A percentile compares a stretch with the other conserved stretches of the same genome.
Conservation (phyloP, 1,284 basidiomycete species). For the Butyriboletus appendiculatus region DNA sequence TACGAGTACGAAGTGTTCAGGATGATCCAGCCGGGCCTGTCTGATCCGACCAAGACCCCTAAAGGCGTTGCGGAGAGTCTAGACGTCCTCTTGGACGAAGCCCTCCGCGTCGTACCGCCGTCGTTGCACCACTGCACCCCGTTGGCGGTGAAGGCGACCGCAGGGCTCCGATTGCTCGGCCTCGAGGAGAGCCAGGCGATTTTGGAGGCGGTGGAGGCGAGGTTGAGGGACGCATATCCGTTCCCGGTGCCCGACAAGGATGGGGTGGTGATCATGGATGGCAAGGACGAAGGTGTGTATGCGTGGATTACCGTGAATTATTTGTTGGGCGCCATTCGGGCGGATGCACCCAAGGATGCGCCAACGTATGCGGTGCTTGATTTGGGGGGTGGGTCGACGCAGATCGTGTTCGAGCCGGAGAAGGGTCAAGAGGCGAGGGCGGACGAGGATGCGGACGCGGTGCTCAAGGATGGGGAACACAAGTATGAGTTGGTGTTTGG, state of each 20-base stretch:
- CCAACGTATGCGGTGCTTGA: conserved; percentile 93
- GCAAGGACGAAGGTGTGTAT: conserved; percentile 95
- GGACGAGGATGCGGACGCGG: conserved; percentile 35
- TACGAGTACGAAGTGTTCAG: conserved; percentile 96
- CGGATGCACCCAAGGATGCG: conserved; percentile 46
- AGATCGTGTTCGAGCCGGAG: conserved; percentile 95
- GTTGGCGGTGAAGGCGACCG: conserved; percentile 94
- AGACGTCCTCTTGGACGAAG: conserved; percentile 81
- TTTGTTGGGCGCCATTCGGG: conserved; percentile 73
- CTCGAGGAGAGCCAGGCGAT: conserved; percentile 71
- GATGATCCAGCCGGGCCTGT: conserved; percentile 83
- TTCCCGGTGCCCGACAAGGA: conserved; percentile 70
- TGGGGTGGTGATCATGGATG: conserved; percentile 91
- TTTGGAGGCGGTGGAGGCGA: conserved; percentile 70
- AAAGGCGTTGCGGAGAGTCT: conserved; percentile 78
- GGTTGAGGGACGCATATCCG: conserved; percentile 68
- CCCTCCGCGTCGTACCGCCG: conserved; percentile 75
- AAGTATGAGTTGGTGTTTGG: conserved; percentile 87
- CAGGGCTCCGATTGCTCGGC: conserved; percentile 84
- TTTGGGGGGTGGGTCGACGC: conserved; percentile 95
- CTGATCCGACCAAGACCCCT: conserved; percentile 52
- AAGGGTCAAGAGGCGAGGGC: conserved; percentile 42
- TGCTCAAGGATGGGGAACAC: conserved; percentile 87
- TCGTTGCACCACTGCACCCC: conserved; percentile 77
- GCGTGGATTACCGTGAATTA: conserved; percentile 99